A percentile compares a stretch with the other conserved stretches of the same genome.
These are phyloP conservation scores for Gossypium davidsonii DNA, from an alignment of 441 rosid genomes.

Conservation along the genomic window DNA sequence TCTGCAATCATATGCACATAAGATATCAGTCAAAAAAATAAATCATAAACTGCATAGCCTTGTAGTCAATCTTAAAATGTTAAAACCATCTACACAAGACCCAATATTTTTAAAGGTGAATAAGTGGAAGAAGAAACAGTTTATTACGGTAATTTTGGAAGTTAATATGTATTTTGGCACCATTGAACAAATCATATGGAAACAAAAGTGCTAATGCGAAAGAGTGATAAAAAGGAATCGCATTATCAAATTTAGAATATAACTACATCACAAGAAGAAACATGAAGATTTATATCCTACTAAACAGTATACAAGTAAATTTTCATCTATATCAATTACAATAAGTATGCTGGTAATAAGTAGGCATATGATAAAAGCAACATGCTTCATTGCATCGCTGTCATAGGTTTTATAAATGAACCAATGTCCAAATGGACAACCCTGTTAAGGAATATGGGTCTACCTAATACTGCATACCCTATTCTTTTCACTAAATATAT, in stretches of 20 bases:
- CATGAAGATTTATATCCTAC: background rate
- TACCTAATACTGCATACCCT: background rate
- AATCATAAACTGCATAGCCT: background rate
- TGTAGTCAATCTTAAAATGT: background rate
- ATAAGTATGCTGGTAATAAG: background rate
- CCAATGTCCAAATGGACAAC: background rate
- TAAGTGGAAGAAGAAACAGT: background rate
- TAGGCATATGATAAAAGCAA: background rate
- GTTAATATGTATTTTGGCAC: background rate
- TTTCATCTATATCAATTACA: background rate
- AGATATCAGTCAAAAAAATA: background rate
- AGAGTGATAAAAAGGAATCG: background rate
- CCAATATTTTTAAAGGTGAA: background rate
- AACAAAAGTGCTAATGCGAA: background rate
- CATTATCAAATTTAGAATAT: background rate
- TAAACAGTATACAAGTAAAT: background rate
- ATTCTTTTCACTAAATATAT: background rate
- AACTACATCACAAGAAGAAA: background rate
- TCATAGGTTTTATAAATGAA: background rate
- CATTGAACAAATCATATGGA: background rate
- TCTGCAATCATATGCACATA: conserved; percentile 37
- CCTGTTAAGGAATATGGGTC: background rate
- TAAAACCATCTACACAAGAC: background rate
- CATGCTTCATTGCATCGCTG: background rate
- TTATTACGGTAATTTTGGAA: background rate